These are phyloP conservation scores for Aspergillus pseudoviridinutans DNA, from an alignment of 2,329 filamentous ascomycete species.

Conservation along the genomic window DNA sequence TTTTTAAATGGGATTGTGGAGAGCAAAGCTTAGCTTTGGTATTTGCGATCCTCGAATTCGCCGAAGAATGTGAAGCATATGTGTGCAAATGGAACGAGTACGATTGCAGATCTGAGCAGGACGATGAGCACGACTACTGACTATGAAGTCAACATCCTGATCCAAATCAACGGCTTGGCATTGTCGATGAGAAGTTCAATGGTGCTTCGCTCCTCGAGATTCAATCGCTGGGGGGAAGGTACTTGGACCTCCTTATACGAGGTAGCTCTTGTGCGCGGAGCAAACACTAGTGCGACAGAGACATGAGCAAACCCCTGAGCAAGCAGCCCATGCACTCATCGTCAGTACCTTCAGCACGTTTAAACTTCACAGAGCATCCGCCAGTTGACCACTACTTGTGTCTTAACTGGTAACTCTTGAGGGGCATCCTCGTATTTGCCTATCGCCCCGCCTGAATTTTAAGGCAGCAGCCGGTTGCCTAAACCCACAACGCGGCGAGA, in stretches of 20 bases:
- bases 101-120: no score
- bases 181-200: conserved; percentile 55
- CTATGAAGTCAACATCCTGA: conserved; percentile 69
- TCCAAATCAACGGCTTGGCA: conserved; percentile 73
- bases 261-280: no score
- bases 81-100: background rate
- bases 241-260: no score
- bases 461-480: background rate
- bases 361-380: no score
- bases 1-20: background rate
- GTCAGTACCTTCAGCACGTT: no score
- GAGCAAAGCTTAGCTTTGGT: no score
- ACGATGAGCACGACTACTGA: conserved; percentile 61
- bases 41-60: background rate
- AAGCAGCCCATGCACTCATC: background rate
- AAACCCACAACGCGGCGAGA: background rate
- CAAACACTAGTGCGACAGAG: no score
- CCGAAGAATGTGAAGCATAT: no score
- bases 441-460: background rate
- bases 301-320: background rate
- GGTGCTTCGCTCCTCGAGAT: conserved; percentile 49
- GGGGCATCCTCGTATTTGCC: no score
- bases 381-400: no score
- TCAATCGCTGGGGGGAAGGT: no score
- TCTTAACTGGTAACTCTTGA: no score